Evolutionary conservation across 768 basidiomycete genomes (phyloP).

Genomic region (Pleurotus giganteus): DNA sequence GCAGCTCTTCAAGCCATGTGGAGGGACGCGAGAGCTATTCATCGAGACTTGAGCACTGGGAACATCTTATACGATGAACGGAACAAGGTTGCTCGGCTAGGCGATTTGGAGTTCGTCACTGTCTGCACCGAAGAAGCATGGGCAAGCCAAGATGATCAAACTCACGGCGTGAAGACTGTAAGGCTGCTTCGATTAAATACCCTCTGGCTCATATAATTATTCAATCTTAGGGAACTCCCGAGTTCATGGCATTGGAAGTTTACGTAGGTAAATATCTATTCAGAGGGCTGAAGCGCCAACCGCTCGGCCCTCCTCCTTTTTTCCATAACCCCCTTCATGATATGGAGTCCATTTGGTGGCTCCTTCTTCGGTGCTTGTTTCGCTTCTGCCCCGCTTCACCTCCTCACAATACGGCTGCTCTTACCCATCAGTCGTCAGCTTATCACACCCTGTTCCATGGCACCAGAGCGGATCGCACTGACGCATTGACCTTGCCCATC

Average conservation of each 20-base stretch:
- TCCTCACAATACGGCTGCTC: neutral
- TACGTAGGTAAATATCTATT: neutral
- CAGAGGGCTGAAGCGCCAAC: neutral
- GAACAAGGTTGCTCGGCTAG: neutral
- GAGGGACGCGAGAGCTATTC: neutral
- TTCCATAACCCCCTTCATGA: neutral
- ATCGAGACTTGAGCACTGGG: neutral
- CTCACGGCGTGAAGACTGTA: neutral
- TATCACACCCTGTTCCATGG: neutral
- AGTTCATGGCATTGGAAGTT: neutral
- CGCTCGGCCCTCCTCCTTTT: neutral
- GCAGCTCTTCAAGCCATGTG: neutral
- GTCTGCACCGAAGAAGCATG: neutral
- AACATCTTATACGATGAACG: neutral
- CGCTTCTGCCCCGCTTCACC: neutral
- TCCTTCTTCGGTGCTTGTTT: neutral
- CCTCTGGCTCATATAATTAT: neutral
- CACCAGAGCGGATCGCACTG: no score
- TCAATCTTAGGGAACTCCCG: neutral
- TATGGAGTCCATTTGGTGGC: slow-evolving; percentile 2
- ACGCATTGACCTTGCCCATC: no score
- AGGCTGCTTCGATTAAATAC: neutral
- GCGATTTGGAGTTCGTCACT: neutral
- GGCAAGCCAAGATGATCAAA: neutral
- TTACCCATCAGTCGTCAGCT: neutral